Evolutionary conservation across 805 yeast species (phyloP), one percentile per base, ranked within the genome.

Genomic region (Henningerozyma blattae): DNA sequence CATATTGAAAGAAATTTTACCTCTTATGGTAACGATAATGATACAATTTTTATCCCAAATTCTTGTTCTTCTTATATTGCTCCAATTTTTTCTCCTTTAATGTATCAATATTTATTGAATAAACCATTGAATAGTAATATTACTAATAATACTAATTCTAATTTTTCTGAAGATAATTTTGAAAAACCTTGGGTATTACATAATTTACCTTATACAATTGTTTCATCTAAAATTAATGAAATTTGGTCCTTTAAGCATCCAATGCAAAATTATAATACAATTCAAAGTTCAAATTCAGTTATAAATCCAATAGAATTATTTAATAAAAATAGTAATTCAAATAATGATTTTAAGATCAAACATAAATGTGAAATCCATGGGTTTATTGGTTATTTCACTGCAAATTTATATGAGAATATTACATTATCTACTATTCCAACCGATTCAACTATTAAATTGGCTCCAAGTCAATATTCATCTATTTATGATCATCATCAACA

Each of bases 331-430:
- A 38, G 50, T 2, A 56, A 58, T 12, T 59, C 61, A 3, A n/a
- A n/a, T n/a, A n/a, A n/a, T n/a, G 58, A 60, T 3, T 67, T 77
- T 39, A 59, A 60, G 32, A 61, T 70, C 5, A 61, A 64, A 13
- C 56, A 67, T 22, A 64, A 68, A 34, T 70, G 79, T 2, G 67
- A 67, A 15, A 52, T 83, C 3, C 87, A 84, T 51, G 95, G 89
- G 0, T 52, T 86, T 24, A 61, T 74, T 3, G 95, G 95, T 0
- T 76, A 64, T 47, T 87, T 87, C 47, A 66, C 65, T n/a, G 76
- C 91, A 0, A 68, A 57, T 3, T 62, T 86, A n/a, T 82, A 75
- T 50, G 70, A 67, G 1, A 77, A 73, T 31, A 61, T 76, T 17
- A 49, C 50, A 7, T 18, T 53, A 15, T 54, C 59, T 2, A 55